These are phyloP conservation scores for Tilletia indica DNA, from an alignment of 1,284 basidiomycete species.

Conservation along the genomic window DNA sequence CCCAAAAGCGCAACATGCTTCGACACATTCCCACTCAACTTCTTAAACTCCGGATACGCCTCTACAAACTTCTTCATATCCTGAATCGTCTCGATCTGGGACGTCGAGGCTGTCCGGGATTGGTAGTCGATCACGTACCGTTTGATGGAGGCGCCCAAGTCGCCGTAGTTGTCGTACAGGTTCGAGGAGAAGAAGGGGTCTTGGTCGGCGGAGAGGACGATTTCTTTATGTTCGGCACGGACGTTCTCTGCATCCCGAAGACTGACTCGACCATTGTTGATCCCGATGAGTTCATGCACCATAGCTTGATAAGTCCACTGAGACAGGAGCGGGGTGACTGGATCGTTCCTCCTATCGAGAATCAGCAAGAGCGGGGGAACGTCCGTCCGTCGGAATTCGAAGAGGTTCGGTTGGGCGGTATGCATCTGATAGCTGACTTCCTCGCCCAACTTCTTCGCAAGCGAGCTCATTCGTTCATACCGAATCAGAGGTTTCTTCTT, in stretches of 20 bases:
- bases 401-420: constrained; percentile 54
- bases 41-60: constrained; percentile 95
- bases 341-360: constrained; percentile 87
- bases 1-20: constrained; percentile 97
- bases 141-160: constrained; percentile 88
- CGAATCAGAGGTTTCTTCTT: constrained; percentile 94
- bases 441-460: constrained; percentile 82
- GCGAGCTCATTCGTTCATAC: constrained; percentile 87
- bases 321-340: constrained; percentile 91
- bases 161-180: constrained; percentile 91
- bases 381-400: constrained; percentile 62
- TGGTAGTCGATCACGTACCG: constrained; percentile 94
- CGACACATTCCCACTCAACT: constrained; percentile 93
- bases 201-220: constrained; percentile 84
- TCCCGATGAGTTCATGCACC: constrained; percentile 94
- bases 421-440: constrained; percentile 68
- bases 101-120: constrained; percentile 69
- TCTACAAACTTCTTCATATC: constrained; percentile 80
- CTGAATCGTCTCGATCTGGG: constrained; percentile 87
- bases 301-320: constrained; percentile 99
- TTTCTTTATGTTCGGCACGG: constrained; percentile 83
- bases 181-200: constrained; percentile 94
- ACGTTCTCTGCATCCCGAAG: constrained; percentile 82
- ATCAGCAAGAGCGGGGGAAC: constrained; percentile 62
- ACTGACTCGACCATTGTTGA: constrained; percentile 89